Conservation (phyloP, 768 basidiomycete genomes). For the Favolaschia claudopus region DNA sequence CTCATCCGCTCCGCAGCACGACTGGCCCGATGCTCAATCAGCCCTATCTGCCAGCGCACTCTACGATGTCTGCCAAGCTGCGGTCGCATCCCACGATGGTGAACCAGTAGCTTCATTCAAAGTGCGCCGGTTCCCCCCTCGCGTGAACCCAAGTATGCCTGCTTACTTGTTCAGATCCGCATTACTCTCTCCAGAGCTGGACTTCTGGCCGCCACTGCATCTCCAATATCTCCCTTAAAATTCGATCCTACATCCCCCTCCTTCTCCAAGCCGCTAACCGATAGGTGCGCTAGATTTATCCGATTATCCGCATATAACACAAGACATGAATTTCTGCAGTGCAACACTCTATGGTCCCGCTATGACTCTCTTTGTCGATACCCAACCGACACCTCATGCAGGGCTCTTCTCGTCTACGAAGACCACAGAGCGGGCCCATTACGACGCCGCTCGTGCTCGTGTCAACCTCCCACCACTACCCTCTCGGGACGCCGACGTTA, state of each 20-base stretch:
- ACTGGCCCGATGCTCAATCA: conserved; percentile 51
- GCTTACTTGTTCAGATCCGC: conserved; percentile 53
- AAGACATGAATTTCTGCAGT: background rate
- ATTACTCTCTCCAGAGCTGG: conserved; percentile 42
- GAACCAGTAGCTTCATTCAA: conserved; percentile 24
- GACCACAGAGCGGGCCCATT: conserved; percentile 68
- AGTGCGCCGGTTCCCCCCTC: conserved; percentile 23
- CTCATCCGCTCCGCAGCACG: conserved; percentile 40
- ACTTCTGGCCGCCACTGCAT: conserved; percentile 24
- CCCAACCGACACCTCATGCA: conserved; percentile 57
- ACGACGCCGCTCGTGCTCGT: conserved; percentile 70
- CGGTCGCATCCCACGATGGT: conserved; percentile 41
- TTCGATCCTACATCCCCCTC: conserved; percentile 28
- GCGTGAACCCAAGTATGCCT: background rate
- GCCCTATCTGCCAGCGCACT: conserved; percentile 50
- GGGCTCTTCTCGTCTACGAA: conserved; percentile 68
- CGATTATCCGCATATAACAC: too few species aligned
- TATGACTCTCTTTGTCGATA: conserved; percentile 63
- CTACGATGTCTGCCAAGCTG: conserved; percentile 52
- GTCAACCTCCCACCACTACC: conserved; percentile 49
- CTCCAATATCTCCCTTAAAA: conserved; percentile 12
- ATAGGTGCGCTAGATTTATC: conserved; percentile 11
- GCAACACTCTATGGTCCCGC: conserved; percentile 38
- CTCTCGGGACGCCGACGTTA: conserved; percentile 57
- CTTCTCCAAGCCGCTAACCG: conserved; percentile 26